Evolutionary conservation across 2,329 filamentous ascomycete genomes (phyloP), one percentile per base, ranked within the genome.

Genomic region (Talaromyces sp.): DNA sequence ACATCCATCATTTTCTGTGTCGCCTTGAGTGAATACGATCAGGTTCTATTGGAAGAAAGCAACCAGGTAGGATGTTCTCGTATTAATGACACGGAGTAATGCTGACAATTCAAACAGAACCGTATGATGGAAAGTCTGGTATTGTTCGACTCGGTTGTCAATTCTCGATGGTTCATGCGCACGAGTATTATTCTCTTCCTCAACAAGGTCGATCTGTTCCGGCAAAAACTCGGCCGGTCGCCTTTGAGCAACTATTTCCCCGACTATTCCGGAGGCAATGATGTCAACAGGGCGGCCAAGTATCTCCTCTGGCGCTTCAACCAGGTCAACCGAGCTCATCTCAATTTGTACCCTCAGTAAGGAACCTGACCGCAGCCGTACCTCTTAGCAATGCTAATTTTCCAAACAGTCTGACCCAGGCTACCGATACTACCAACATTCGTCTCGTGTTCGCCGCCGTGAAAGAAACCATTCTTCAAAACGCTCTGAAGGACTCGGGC

Each of bases 1-100:
- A 99, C 94, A 50, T 97, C 94, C 3, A 99, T 99, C 75, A 99
- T 99, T 67, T 99, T 99, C 78, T 99, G 94, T 72, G 94, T 99
- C 63, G 94, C 94, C 17, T 80, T 99, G 68, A 97, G 92, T 79
- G 94, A 99, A 77, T 99, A 99, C 74, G 94, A 99, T 72, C 94
- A 99, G 78, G 93, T 97, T 5, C 81, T 99, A 58, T 81, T 99
- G 46, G 94, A 99, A 77, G 94, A 97, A 77, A 96, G 91, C 77
- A 97, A 93, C 72, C 94, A 97, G 83, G 92, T 94, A 84, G 67
- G 83, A 21, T 26, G 17, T 17, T 72, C 29, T 19, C 24, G n/a
- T 14, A 29, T 14, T 14, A 29, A 2, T 52, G 24, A 29, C 17
- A 27, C 12, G 24, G 4, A 4, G 17, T 46, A 70, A 61, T 24